Evolutionary conservation across 1,139 yeast species (phyloP).

Genomic region (Kodamaea sp.): DNA sequence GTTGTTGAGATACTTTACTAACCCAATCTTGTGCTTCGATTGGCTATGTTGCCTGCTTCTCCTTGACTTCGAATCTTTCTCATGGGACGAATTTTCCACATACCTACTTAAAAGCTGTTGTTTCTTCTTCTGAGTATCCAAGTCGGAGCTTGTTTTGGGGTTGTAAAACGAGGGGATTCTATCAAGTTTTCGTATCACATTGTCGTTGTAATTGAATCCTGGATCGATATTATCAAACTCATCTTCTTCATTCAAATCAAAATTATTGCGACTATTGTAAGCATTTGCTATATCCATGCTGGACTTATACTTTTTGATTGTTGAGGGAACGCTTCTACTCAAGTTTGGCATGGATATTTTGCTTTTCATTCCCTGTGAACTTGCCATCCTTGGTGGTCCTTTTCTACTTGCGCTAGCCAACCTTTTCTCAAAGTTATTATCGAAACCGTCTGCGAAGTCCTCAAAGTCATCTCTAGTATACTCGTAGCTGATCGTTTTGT

Average conservation of each 20-base stretch:
- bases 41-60: slow-evolving; percentile 12
- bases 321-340: slow-evolving; percentile 13
- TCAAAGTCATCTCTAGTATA: slow-evolving; percentile 42
- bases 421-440: slow-evolving; percentile 15
- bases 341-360: slow-evolving; percentile 34
- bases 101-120: slow-evolving; percentile 29
- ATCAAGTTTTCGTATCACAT: slow-evolving; percentile 39
- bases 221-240: slow-evolving; percentile 20
- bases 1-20: slow-evolving; percentile 33
- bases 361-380: slow-evolving; percentile 6
- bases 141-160: slow-evolving; percentile 8
- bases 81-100: slow-evolving; percentile 20
- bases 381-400: slow-evolving; percentile 2
- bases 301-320: slow-evolving; percentile 32
- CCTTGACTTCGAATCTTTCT: slow-evolving; percentile 7
- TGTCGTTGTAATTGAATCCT: slow-evolving; percentile 34
- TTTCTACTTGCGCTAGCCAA: slow-evolving; percentile 5
- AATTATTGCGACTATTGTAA: slow-evolving; percentile 10
- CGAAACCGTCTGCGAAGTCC: slow-evolving; percentile 41
- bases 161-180: slow-evolving; percentile 47
- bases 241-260: slow-evolving; percentile 11
- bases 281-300: slow-evolving; percentile 28
- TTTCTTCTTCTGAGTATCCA: slow-evolving; percentile 16
- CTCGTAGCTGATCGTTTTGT: slow-evolving; percentile 38
- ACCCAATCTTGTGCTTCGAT: slow-evolving; percentile 26